These are phyloP conservation scores for Solanum pennellii DNA, from an alignment of 257 asterid genomes.

Conservation along the genomic window DNA sequence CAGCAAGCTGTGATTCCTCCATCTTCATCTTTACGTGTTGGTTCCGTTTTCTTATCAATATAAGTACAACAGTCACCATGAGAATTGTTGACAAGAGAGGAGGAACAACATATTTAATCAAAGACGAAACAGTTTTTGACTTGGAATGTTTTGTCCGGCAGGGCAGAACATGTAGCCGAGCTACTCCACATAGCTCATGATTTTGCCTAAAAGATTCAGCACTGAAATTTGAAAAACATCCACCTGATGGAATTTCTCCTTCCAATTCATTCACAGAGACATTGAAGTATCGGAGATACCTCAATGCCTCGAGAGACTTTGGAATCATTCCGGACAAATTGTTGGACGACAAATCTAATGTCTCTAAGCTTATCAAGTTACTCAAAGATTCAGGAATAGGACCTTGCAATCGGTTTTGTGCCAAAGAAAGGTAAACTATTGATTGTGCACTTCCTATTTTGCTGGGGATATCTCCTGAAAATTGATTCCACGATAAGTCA, in stretches of 20 bases:
- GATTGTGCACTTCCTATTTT: not conserved
- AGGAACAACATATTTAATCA: not conserved
- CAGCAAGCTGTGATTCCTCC: not conserved
- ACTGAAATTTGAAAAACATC: not conserved
- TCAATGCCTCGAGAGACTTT: not conserved
- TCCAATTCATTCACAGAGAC: not conserved
- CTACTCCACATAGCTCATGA: not conserved
- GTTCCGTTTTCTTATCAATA: not conserved
- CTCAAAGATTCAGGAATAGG: not conserved
- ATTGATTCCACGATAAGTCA: not conserved
- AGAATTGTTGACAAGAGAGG: not conserved
- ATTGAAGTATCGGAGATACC: not conserved
- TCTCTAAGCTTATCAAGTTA: not conserved
- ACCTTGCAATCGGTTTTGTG: not conserved
- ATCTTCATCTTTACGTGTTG: not conserved
- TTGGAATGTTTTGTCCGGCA: not conserved
- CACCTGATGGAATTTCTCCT: not conserved
- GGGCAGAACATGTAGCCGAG: not conserved
- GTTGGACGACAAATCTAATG: not conserved
- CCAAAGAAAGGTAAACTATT: not conserved
- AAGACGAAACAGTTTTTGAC: not conserved
- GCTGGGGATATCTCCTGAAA: not conserved
- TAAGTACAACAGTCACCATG: not conserved
- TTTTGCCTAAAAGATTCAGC: not conserved
- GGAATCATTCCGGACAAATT: not conserved